Conservation (phyloP, 257 asterid species). For the Henckelia pumila region DNA sequence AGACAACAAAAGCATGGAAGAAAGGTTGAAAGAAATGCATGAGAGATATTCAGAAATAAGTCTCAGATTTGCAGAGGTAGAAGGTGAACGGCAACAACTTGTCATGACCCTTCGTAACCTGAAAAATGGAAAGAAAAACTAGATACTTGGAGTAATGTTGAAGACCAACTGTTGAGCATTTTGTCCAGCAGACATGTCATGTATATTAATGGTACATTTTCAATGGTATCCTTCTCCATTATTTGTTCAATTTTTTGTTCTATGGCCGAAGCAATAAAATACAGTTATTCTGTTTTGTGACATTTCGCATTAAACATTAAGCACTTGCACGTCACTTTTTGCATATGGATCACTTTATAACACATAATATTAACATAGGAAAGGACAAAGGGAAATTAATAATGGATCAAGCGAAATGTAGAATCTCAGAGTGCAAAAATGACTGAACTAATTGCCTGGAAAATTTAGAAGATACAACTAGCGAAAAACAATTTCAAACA, state of each 20-base stretch:
- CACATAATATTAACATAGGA: neutral
- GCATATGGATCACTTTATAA: conserved; percentile 5
- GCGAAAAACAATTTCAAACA: conserved; percentile 20
- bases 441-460: neutral
- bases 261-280: conserved; percentile 23
- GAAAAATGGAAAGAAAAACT: conserved; percentile 66
- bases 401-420: conserved; percentile 13
- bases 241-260: conserved; percentile 23
- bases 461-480: conserved; percentile 8
- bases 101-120: conserved; percentile 84
- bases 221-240: conserved; percentile 22
- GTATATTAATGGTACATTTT: conserved; percentile 33
- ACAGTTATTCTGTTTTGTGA: conserved; percentile 18
- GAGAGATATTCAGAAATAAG: conserved; percentile 94
- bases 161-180: conserved; percentile 23
- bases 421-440: conserved; percentile 2
- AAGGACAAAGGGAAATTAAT: conserved; percentile 1
- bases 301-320: conserved; percentile 10
- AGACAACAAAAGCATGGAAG: conserved; percentile 64
- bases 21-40: conserved; percentile 77
- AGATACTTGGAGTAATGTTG: conserved; percentile 28
- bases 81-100: conserved; percentile 96
- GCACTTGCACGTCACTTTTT: conserved; percentile 20
- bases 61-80: conserved; percentile 96
- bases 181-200: conserved; percentile 29